Evolutionary conservation across 805 yeast species (phyloP).

Genomic region (Cyberlindnera saturnus): DNA sequence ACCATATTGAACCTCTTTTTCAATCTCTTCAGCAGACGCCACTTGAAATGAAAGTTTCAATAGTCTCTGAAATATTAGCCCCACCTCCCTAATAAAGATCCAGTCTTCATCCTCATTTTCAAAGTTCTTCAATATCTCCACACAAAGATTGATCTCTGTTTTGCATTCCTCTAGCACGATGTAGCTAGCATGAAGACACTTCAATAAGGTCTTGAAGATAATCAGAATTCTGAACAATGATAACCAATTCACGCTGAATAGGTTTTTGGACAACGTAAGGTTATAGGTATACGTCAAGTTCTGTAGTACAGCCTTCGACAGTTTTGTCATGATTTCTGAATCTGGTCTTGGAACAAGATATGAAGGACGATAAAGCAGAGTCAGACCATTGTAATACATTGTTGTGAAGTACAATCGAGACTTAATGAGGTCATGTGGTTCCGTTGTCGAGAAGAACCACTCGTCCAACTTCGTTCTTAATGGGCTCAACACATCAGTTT

Average conservation of each 20-base stretch:
- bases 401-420: conserved; percentile 20
- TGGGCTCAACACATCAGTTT: conserved; percentile 7
- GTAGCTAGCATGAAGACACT: conserved; percentile 42
- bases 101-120: conserved; percentile 34
- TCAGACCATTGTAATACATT: conserved; percentile 42
- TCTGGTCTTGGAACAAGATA: conserved; percentile 41
- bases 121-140: conserved; percentile 41
- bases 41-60: conserved; percentile 40
- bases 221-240: conserved; percentile 43
- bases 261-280: conserved; percentile 22
- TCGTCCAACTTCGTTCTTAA: conserved; percentile 24
- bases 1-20: conserved; percentile 37
- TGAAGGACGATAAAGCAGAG: conserved; percentile 44
- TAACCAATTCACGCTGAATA: conserved; percentile 36
- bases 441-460: conserved; percentile 28
- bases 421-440: not conserved
- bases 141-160: conserved; percentile 42
- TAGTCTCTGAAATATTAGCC: conserved; percentile 40
- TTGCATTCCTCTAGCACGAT: conserved; percentile 41
- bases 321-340: conserved; percentile 30
- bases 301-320: conserved; percentile 42
- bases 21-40: conserved; percentile 31
- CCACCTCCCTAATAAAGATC: conserved; percentile 41
- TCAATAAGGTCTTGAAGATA: conserved; percentile 40
- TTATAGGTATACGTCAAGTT: conserved; percentile 41